Conservation (phyloP, 305 asterid genomes). For the Monarda citriodora region DNA sequence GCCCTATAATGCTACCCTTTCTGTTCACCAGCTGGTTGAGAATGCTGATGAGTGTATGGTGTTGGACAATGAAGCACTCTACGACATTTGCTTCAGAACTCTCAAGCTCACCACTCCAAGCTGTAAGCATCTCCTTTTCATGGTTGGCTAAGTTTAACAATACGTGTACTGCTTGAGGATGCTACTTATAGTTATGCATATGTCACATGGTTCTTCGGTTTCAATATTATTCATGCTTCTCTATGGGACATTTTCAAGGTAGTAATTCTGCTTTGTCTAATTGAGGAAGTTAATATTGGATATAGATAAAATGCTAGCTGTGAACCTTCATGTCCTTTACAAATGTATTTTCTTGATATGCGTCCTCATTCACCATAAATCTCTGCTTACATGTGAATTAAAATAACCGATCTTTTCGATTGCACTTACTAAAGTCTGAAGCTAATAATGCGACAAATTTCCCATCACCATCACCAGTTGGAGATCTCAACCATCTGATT, state of each 20-base stretch:
- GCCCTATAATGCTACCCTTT: slow-evolving; percentile 51
- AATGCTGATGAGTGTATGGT: slow-evolving; percentile 56
- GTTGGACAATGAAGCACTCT: slow-evolving; percentile 50
- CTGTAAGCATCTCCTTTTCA: slow-evolving; percentile 31
- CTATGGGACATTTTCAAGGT: background rate
- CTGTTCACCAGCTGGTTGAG: slow-evolving; percentile 54
- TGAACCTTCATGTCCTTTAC: too few relatives aligned
- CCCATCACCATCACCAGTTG: too few relatives aligned
- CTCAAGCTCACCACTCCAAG: slow-evolving; percentile 53
- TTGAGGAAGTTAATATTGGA: too few relatives aligned
- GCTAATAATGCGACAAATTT: too few relatives aligned
- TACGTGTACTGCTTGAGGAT: background rate
- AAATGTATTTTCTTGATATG: too few relatives aligned
- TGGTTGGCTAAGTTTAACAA: background rate
- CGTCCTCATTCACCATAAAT: too few relatives aligned
- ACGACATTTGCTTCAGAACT: slow-evolving; percentile 46
- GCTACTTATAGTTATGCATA: background rate
- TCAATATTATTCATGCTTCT: background rate
- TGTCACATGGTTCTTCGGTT: background rate
- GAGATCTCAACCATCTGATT: too few relatives aligned
- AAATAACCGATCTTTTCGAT: too few relatives aligned
- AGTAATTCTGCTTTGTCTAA: too few relatives aligned
- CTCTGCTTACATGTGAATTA: too few relatives aligned
- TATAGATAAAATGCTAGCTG: too few relatives aligned
- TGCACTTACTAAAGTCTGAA: too few relatives aligned